These are phyloP conservation scores for Auricularia sp. DNA, from an alignment of 768 basidiomycete species.

Conservation along the genomic window DNA sequence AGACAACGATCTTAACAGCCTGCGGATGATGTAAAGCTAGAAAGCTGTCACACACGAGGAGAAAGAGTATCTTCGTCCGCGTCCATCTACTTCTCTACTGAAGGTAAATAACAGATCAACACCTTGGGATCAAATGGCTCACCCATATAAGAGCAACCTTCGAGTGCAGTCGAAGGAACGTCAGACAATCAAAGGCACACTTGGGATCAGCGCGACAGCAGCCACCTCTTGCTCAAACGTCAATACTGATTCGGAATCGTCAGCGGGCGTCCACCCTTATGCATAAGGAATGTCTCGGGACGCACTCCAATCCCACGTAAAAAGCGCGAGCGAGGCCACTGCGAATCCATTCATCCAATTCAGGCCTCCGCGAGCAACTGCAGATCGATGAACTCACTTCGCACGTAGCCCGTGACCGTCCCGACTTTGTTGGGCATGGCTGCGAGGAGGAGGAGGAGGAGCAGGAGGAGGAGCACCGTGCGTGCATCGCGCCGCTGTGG, in stretches of 20 bases:
- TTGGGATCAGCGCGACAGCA: conserved; percentile 5
- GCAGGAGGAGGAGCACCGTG: too few species aligned
- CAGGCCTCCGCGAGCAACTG: neutral
- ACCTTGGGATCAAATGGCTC: conserved; percentile 3
- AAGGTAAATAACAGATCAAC: conserved; percentile 1
- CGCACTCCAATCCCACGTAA: neutral
- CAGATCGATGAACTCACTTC: neutral
- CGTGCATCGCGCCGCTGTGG: too few species aligned
- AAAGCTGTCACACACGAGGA: conserved; percentile 31
- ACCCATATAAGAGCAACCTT: conserved; percentile 52
- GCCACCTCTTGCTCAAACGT: conserved; percentile 46
- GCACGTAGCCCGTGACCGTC: neutral
- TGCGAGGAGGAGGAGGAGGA: neutral
- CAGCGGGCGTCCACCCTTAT: neutral
- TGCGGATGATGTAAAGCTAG: neutral
- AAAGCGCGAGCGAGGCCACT: neutral
- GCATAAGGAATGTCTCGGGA: neutral
- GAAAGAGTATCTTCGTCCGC: conserved; percentile 43
- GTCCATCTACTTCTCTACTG: conserved; percentile 45
- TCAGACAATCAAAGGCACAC: conserved; percentile 1
- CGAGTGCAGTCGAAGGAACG: too few species aligned
- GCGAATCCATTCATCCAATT: neutral
- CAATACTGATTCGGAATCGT: conserved; percentile 26
- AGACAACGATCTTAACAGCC: neutral
- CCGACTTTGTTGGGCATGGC: neutral